A percentile compares a stretch with the other conserved stretches of the same genome.
phyloP scores from a whole-genome alignment of 108 stramenopile species.

The Bacterosira constricta region DNA sequence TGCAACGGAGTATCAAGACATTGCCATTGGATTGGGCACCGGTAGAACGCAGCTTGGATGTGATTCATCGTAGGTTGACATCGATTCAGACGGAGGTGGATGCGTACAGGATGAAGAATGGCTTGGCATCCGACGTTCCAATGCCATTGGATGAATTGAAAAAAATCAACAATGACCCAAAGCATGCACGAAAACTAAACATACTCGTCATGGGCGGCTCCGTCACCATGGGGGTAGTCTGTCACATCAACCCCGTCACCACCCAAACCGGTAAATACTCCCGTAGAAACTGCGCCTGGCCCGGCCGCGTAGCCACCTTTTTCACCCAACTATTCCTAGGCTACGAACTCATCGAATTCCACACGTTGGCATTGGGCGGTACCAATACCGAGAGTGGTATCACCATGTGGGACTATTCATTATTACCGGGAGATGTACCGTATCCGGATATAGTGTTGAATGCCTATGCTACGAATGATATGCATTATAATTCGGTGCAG shows the following conservation, averaged over 20 bases:
- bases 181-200: conserved; percentile 63
- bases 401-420: conserved; percentile 73
- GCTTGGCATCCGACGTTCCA: not conserved
- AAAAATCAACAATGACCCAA: conserved; percentile 23
- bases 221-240: conserved; percentile 75
- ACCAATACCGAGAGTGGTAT: conserved; percentile 74
- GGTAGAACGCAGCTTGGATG: conserved; percentile 22
- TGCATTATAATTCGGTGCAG: conserved; percentile 69
- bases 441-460: conserved; percentile 81
- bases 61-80: conserved; percentile 24
- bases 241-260: conserved; percentile 57
- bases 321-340: conserved; percentile 22
- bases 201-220: conserved; percentile 79
- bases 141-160: conserved; percentile 22
- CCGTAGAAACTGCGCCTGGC: conserved; percentile 71
- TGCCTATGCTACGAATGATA: conserved; percentile 84
- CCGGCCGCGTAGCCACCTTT: conserved; percentile 52
- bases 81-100: conserved; percentile 22
- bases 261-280: conserved; percentile 33
- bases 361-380: conserved; percentile 75
- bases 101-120: conserved; percentile 1
- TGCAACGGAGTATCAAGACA: conserved; percentile 43
- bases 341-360: conserved; percentile 50
- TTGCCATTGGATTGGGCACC: conserved; percentile 48
- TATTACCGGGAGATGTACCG: conserved; percentile 62